Percentiles rank a stretch among this genome's conserved stretches.
phyloP scores from a whole-genome alignment of 129 eudicot species.

The sunflower (Helianthus annuus) region HanXRQr2.0-SUNRISE NC_035438.2:78232581-78233080 shows the following conservation, averaged over 20 bases:
- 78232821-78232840: slow-evolving; percentile 66
- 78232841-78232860: slow-evolving; percentile 55
- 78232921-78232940: slow-evolving; percentile 68
- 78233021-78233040: slow-evolving; percentile 63
- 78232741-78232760: slow-evolving; percentile 52
- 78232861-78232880: slow-evolving; percentile 66
- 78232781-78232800: slow-evolving; percentile 59
- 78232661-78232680: slow-evolving; percentile 87
- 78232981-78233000: slow-evolving; percentile 83
- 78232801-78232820: slow-evolving; percentile 77
- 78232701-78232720: slow-evolving; percentile 27
- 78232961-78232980: slow-evolving; percentile 87
- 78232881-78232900: slow-evolving; percentile 63
- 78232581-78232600: slow-evolving; percentile 54
- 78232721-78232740: slow-evolving; percentile 61
- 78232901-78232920: slow-evolving; percentile 61
- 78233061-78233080: not conserved
- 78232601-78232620: slow-evolving; percentile 58
- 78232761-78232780: slow-evolving; percentile 88
- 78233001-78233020: slow-evolving; percentile 53
- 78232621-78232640: slow-evolving; percentile 54
- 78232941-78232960: slow-evolving; percentile 79
- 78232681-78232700: slow-evolving; percentile 71
- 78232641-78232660: slow-evolving; percentile 44
- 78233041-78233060: not conserved